A percentile compares a stretch with the other conserved stretches of the same genome.
Conservation (phyloP, 2,329 filamentous ascomycete species). For the Pezicula radicicola region DNA sequence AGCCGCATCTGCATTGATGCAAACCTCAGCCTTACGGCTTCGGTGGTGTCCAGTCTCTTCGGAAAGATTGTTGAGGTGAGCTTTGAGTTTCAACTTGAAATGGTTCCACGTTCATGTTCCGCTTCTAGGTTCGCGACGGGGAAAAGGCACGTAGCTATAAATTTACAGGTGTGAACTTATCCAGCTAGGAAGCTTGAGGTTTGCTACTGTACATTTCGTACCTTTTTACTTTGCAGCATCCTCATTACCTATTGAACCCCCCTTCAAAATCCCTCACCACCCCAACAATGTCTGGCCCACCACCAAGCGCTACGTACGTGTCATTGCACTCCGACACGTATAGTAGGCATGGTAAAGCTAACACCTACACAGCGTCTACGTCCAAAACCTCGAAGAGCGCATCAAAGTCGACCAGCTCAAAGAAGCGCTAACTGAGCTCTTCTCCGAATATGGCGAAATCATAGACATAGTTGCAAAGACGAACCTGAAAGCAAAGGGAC, state of each 20-base stretch:
- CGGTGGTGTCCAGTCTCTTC: too few relatives aligned
- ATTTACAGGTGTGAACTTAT: too few relatives aligned
- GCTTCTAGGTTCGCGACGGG: too few relatives aligned
- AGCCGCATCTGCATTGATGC: too few relatives aligned
- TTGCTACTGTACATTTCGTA: too few relatives aligned
- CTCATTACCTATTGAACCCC: background rate
- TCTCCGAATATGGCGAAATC: conserved; percentile 83
- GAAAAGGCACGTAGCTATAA: too few relatives aligned
- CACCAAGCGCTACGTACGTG: conserved; percentile 65
- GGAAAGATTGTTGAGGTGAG: too few relatives aligned
- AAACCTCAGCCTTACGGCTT: too few relatives aligned
- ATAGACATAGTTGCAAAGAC: conserved; percentile 85
- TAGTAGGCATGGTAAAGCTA: conserved; percentile 18
- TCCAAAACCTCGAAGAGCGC: conserved; percentile 87
- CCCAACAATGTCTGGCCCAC: conserved; percentile 8
- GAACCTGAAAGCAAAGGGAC: conserved; percentile 88
- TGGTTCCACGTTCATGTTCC: too few relatives aligned
- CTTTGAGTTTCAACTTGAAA: too few relatives aligned
- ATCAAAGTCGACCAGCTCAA: conserved; percentile 79
- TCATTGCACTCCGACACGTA: conserved; percentile 70
- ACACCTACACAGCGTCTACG: conserved; percentile 52
- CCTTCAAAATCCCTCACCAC: background rate
- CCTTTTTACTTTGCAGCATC: too few relatives aligned
- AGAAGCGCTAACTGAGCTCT: conserved; percentile 71
- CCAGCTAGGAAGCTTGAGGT: too few relatives aligned